Conservation (phyloP, 495 filamentous ascomycete genomes). For the Aspergillus heteromorphus region DNA sequence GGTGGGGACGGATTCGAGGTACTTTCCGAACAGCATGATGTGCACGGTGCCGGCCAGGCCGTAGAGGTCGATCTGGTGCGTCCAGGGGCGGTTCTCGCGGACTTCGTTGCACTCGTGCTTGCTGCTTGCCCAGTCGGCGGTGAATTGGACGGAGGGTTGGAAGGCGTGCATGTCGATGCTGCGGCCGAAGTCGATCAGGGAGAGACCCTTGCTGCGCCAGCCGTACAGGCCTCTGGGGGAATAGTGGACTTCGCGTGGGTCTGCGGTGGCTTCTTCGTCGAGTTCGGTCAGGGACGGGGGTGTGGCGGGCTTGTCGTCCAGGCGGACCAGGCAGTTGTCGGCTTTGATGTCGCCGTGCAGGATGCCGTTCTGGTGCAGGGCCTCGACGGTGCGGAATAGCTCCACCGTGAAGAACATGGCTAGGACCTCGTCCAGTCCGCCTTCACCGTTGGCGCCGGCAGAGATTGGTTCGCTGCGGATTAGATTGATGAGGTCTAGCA, state of each 20-base stretch:
- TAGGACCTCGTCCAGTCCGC: constrained; percentile 77
- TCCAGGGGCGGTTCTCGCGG: constrained; percentile 88
- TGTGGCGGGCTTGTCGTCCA: constrained; percentile 47
- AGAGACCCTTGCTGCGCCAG: constrained; percentile 75
- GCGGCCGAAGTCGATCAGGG: constrained; percentile 91
- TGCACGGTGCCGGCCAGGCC: constrained; percentile 84
- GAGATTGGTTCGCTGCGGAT: constrained; percentile 60
- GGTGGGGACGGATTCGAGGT: constrained; percentile 71
- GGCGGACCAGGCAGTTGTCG: constrained; percentile 88
- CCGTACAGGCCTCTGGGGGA: constrained; percentile 64
- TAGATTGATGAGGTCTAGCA: constrained; percentile 88
- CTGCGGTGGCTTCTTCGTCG: constrained; percentile 39
- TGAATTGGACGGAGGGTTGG: constrained; percentile 69
- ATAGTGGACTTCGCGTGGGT: constrained; percentile 51
- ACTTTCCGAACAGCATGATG: constrained; percentile 83
- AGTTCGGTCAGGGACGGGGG: constrained; percentile 30
- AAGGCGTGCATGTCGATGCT: constrained; percentile 92
- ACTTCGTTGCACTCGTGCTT: constrained; percentile 90
- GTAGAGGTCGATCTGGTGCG: constrained; percentile 92
- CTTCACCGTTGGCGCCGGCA: constrained; percentile 37
- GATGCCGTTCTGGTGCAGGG: constrained; percentile 70
- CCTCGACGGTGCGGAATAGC: constrained; percentile 83
- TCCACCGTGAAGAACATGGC: constrained; percentile 95
- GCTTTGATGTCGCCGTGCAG: constrained; percentile 93
- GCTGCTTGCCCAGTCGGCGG: constrained; percentile 88